Base-by-base conservation (phyloP, 2,329 filamentous ascomycete genomes). In the Aspergillus piperis region DNA sequence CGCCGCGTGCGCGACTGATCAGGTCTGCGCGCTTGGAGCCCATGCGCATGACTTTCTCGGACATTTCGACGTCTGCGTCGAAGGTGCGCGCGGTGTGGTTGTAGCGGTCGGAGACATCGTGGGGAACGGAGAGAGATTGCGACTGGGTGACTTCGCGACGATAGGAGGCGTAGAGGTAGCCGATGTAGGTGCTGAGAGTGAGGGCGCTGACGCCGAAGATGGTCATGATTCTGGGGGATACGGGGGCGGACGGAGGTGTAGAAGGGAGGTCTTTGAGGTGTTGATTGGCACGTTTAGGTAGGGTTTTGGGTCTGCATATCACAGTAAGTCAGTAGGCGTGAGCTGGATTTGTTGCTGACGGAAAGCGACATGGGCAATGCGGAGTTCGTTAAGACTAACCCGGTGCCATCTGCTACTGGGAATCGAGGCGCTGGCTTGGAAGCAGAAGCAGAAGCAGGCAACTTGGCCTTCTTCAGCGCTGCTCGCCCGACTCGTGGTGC, bases 21-120 rank as follows among this genome's bases (percentile, higher is more conserved):
- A 83, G 71, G 39, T 77, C 72, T 25, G 71, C 71, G n/a, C 81
- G 74, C 62, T 78, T 76, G 38, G 64, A 64, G 17, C 73, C 73
- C 57, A 82, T 57, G 1, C 77, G 68, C 74, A 79, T 80, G 2
- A 77, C 65, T 57, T 69, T 75, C 65, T 83, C 81, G 1, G 75
- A 74, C 54, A 76, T 63, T 19, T 79, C 77, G 36, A 83, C 78
- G 54, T 80, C 77, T 5, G 75, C 73, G 66, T 83, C 81, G 60
- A 79, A 83, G 42, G 70, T 73, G 11, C 68, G 59, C 8, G 79
- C 80, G 0, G 76, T 79, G 27, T 67, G 68, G 61, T 81, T 73
- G 71, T 81, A 83, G 27, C 80, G 75, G 62, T 79, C 75, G 27
- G 80, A 80, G 15, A 82, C 78, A 58, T 82, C 79, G 41, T 68